Percentiles rank a stretch among this genome's conserved stretches.
These are phyloP conservation scores for Rugonectria rugulosa DNA, from an alignment of 2,329 filamentous ascomycete genomes.

Conservation along the genomic window DNA sequence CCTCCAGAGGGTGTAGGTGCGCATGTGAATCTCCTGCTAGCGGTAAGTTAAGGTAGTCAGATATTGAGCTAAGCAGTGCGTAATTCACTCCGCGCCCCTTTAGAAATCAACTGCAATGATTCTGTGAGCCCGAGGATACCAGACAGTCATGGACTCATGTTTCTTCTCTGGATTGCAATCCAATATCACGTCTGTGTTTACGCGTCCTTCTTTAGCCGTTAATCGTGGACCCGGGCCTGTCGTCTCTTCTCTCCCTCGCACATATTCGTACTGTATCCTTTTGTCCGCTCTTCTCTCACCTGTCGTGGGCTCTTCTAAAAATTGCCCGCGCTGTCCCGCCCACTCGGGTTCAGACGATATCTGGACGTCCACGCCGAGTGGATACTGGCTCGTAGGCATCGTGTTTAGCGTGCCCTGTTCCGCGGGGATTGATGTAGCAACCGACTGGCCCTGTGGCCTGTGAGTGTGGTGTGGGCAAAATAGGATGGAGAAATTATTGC, in stretches of 20 bases:
- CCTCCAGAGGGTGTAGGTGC: no score
- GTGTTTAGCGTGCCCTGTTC: constrained; percentile 34
- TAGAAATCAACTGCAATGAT: background rate
- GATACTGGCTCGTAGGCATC: constrained; percentile 17
- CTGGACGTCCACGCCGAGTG: constrained; percentile 18
- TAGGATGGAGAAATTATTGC: constrained; percentile 19
- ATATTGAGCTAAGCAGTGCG: background rate
- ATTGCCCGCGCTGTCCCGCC: background rate
- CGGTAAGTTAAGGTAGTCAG: background rate
- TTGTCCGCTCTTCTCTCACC: background rate
- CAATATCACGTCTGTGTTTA: no score
- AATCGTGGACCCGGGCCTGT: background rate
- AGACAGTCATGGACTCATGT: background rate
- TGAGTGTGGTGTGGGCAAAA: constrained; percentile 16
- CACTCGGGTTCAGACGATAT: constrained; percentile 13
- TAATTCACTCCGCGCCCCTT: constrained; percentile 1
- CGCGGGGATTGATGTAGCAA: constrained; percentile 31
- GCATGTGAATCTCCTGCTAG: constrained; percentile 2
- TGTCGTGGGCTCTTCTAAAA: background rate
- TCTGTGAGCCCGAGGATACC: background rate
- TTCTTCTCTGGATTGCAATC: no score
- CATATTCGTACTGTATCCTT: background rate
- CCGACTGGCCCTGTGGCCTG: constrained; percentile 17
- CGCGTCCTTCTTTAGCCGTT: no score
- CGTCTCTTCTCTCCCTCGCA: background rate